Base-by-base conservation (phyloP, 2,329 filamentous ascomycete species). In the Apiospora malaysiana region DNA sequence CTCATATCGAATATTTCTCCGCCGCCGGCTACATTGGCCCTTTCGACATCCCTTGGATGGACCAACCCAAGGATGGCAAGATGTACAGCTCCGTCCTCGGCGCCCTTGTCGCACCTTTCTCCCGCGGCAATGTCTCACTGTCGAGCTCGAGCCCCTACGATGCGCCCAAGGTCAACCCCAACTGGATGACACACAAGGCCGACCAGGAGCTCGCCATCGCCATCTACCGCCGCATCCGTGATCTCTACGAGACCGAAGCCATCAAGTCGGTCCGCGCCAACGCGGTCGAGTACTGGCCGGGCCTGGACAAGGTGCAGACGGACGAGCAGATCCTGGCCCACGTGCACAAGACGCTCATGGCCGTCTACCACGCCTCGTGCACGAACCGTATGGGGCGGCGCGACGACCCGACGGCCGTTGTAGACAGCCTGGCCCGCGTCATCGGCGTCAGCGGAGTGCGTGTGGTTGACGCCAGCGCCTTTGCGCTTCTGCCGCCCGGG, bases 121-220 rank as follows among this genome's bases (percentile, higher is more conserved):
- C 83, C 0, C 81, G 83, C 0, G 85, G 85, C 8, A 85, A 78
- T 63, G 76, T 87, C 2, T 82, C 81, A 0, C 79, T 87, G n/a
- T 66, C 70, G 0, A 82, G 80, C 0, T 68, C 76, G 18, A 76
- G 79, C 18, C 80, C 78, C 1, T 71, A 73, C 1, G 79, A 81
- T n/a, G 75, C 76, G 0, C 85, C 86, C 0, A 74, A 82, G 9
- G 82, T 86, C 69, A 79, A 85, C 71, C 82, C 83, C 3, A 83
- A 83, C 72, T 87, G 81, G 79, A 76, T 87, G 1, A 75, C 76
- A 0, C 78, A 81, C 10, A 78, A 80, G 16, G 76, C 79, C 0
- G 86, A 88, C 42, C 74, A 80, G 45, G 81, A 85, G 32, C 74
- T 87, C 7, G 82, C 81, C 3, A 72, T 87, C 5, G 79, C 81